Base-by-base conservation (phyloP, 805 yeast species). In the Myxozyma melibiosi region DNA sequence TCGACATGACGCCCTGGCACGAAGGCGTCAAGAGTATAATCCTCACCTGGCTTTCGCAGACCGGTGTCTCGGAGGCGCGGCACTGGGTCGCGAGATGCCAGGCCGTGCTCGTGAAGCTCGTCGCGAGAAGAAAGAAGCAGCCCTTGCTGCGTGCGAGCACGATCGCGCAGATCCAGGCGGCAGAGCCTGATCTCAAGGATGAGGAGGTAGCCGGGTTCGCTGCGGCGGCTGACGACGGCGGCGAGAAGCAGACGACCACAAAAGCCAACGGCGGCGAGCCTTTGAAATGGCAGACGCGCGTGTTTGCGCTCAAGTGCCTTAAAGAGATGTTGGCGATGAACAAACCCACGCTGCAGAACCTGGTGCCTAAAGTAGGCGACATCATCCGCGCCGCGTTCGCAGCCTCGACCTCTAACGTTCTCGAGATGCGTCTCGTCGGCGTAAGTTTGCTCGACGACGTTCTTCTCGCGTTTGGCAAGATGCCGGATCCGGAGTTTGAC, bases 351-450 rank as follows among this genome's bases (percentile, higher is more conserved):
- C 42, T 63, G 64, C 28, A 48, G 38, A 25, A 67, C 3, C 45
- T 73, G 6, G 66, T 71, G 1, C 60, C 64, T 0, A 62, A 58
- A 20, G 67, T 74, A 2, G 75, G 78, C 20, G 95, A 88, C 20
- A 71, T 92, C 38, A 84, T 91, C 27, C 84, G 86, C 59, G 75
- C 90, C 4, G 84, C 96, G 1, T 91, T 89, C 66, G 78, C 86
- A 9, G 90, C 96, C 0, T 83, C 96, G 0, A 87, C 96, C 0
- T 81, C 95, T 0, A 79, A 85, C 3, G 78, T 88, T 2, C 71
- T 80, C 33, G 73, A 76, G 2, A 74, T 90, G 58, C 83, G 88
- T 63, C 68, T 84, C 3, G 68, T 78, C 22, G 96, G 97, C 0
- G 74, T 92, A 30, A 75, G 76, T 14, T 73, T 92, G 4, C 75